Evolutionary conservation across 257 asterid genomes (phyloP), one percentile per base, ranked within the genome.

Genomic region (Nicotiana tomentosiformis): DNA sequence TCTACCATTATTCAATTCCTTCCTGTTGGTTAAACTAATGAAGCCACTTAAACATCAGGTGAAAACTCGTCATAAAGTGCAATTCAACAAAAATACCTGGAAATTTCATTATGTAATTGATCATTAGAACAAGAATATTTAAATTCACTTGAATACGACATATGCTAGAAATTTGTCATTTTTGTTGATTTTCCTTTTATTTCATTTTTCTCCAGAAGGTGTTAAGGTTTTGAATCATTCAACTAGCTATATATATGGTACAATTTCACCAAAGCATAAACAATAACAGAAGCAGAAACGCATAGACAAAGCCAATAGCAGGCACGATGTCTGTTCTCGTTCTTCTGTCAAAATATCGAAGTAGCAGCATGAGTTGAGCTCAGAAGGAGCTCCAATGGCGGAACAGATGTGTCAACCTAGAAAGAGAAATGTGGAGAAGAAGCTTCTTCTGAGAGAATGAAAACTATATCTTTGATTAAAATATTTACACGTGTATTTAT

Each of bases 241-340:
- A 66, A 46, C 20, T 68, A 39, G 49, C 49, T 39, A 39, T 9
- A 9, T 39, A 77, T 18, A 65, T 88, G 90, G 74, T 88, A 92
- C 56, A 89, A 67, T 90, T 91, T 91, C 55, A 94, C 11, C 83
- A 89, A 14, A 12, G 93, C 84, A 84, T 92, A 94, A 18, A 92
- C 65, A 23, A 94, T 62, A 74, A 91, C 82, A 20, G 92, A 89
- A 74, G 92, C 87, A 37, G 92, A 86, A 82, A 91, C 81, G 81
- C 93, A 89, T 51, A 92, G 80, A 77, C 90, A 90, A 66, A 91
- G 65, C 95, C 94, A 90, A 14, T 83, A 83, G 62, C 85, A 65
- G 17, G 89, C 86, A 77, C 87, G 87, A 0, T 90, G 82, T 83
- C 78, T 72, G 77, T 29, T 61, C 82, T 85, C 62, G 85, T 39